Evolutionary conservation across 192 early-diverging fungal species (phyloP).

Genomic region (Globomyces pollinis-pini): DNA sequence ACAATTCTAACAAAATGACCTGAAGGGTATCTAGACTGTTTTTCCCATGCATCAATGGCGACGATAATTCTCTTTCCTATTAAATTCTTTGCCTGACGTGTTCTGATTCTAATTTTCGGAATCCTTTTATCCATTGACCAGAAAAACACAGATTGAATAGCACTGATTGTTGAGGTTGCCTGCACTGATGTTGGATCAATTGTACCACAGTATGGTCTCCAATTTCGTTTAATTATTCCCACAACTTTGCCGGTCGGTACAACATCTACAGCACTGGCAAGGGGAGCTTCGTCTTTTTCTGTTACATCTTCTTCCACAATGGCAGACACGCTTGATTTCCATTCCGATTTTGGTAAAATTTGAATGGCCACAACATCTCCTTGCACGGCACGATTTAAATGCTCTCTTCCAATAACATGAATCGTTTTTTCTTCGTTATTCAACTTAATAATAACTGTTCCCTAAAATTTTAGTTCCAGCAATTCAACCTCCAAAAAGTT

Average conservation of each 20-base stretch:
- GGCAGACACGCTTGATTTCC: slow-evolving; percentile 65
- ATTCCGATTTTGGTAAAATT: slow-evolving; percentile 75
- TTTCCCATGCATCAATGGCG: slow-evolving; percentile 83
- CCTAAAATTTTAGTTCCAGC: too few relatives aligned
- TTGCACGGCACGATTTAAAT: slow-evolving; percentile 87
- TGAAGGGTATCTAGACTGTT: slow-evolving; percentile 63
- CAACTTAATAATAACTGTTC: slow-evolving; percentile 63
- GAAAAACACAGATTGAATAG: slow-evolving; percentile 69
- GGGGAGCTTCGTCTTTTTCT: slow-evolving; percentile 9
- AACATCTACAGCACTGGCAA: slow-evolving; percentile 23
- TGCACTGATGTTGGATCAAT: slow-evolving; percentile 61
- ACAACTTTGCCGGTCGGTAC: slow-evolving; percentile 82
- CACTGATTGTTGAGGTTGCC: slow-evolving; percentile 44
- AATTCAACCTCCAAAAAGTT: slow-evolving; percentile 90
- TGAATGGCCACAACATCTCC: slow-evolving; percentile 88
- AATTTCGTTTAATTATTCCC: slow-evolving; percentile 89
- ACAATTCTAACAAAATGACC: slow-evolving; percentile 90
- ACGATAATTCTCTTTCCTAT: slow-evolving; percentile 86
- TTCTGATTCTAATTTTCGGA: slow-evolving; percentile 89
- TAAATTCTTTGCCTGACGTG: slow-evolving; percentile 73
- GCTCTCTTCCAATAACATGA: slow-evolving; percentile 68
- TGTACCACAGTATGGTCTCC: slow-evolving; percentile 89
- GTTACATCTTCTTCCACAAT: slow-evolving; percentile 60
- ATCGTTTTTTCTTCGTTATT: slow-evolving; percentile 70
- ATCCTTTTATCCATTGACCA: slow-evolving; percentile 87